Evolutionary conservation across 2,329 filamentous ascomycete genomes (phyloP).

Genomic region (Xylariaceae sp.): DNA sequence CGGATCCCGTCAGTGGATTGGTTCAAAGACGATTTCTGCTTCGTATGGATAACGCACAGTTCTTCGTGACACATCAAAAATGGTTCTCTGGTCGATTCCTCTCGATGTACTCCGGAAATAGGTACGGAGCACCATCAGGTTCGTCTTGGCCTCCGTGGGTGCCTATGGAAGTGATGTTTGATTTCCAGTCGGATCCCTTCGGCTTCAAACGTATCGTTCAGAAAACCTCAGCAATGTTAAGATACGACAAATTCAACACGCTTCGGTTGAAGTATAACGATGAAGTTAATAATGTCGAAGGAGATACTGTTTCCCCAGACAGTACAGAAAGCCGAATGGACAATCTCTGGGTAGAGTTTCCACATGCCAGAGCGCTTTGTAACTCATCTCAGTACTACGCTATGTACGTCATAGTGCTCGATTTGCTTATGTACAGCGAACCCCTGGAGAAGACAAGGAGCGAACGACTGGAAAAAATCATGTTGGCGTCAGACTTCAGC

Average conservation of each 20-base stretch:
- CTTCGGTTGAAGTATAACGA: slow-evolving; percentile 96
- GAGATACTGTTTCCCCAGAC: slow-evolving; percentile 48
- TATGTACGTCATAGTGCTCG: slow-evolving; percentile 95
- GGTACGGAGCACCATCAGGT: slow-evolving; percentile 79
- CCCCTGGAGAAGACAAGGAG: slow-evolving; percentile 95
- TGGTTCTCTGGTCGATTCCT: slow-evolving; percentile 80
- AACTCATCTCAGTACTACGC: slow-evolving; percentile 97
- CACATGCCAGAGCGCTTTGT: slow-evolving; percentile 88
- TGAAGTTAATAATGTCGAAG: slow-evolving; percentile 69
- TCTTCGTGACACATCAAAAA: slow-evolving; percentile 94
- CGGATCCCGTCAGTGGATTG: slow-evolving; percentile 88
- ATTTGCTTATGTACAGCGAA: slow-evolving; percentile 93
- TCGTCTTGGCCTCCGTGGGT: slow-evolving; percentile 98
- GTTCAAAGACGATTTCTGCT: slow-evolving; percentile 92
- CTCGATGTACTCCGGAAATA: slow-evolving; percentile 90
- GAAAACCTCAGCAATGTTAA: slow-evolving; percentile 88
- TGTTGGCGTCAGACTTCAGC: slow-evolving; percentile 97
- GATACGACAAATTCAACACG: slow-evolving; percentile 98
- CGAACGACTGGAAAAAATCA: slow-evolving; percentile 95
- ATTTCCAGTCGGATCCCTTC: slow-evolving; percentile 88
- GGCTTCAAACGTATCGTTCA: slow-evolving; percentile 98
- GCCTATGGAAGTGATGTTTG: slow-evolving; percentile 96
- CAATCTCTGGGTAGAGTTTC: slow-evolving; percentile 95
- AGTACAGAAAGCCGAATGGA: slow-evolving; percentile 78
- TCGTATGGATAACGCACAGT: slow-evolving; percentile 96